Conservation (phyloP, 257 asterid genomes). For the Cruciata laevipes region DNA sequence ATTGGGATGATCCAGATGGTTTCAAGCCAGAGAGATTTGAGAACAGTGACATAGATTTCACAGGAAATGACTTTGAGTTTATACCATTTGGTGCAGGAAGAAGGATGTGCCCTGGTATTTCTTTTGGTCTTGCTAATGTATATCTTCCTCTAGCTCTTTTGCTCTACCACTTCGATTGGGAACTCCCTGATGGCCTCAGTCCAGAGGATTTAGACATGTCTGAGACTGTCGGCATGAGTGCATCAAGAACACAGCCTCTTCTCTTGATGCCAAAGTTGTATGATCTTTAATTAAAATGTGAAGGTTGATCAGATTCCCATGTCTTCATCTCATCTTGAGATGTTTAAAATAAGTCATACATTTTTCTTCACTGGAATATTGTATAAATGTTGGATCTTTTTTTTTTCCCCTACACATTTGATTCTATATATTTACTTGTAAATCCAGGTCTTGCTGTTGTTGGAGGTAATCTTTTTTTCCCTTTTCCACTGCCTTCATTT, state of each 20-base stretch:
- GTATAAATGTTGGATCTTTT: neutral
- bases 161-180: slow-evolving; percentile 4
- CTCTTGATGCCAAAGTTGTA: neutral
- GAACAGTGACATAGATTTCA: neutral
- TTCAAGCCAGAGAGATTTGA: slow-evolving; percentile 8
- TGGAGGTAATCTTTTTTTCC: no score
- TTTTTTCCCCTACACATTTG: no score
- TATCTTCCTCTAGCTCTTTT: neutral
- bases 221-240: slow-evolving; percentile 1
- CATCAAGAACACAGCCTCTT: neutral
- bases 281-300: neutral
- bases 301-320: neutral
- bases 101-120: neutral
- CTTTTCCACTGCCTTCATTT: no score
- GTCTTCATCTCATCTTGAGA: neutral
- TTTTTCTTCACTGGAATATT: neutral
- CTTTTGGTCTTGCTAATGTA: neutral
- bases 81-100: slow-evolving; percentile 11
- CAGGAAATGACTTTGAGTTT: neutral
- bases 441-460: no score
- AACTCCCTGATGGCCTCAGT: neutral
- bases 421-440: no score
- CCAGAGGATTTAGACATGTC: neutral
- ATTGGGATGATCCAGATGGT: neutral
- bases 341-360: neutral